These are phyloP conservation scores for Cutaneotrichosporon daszewskae DNA, from an alignment of 1,284 basidiomycete species.

Conservation along the genomic window DNA sequence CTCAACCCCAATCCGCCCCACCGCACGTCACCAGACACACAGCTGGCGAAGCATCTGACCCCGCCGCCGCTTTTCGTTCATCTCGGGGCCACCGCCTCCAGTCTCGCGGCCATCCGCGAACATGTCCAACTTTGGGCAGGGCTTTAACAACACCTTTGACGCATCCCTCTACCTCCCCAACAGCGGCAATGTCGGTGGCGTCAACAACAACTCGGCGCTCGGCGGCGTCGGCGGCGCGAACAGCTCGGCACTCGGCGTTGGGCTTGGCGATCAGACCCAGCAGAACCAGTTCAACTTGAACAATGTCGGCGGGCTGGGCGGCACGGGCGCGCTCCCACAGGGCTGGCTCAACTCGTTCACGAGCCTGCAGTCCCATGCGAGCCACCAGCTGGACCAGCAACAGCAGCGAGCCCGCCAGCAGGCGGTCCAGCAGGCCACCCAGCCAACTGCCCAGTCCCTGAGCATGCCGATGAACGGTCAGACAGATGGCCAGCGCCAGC, in stretches of 20 bases:
- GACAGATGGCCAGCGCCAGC: slow-evolving; percentile 9
- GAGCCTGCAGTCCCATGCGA: slow-evolving; percentile 13
- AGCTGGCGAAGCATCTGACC: too few species aligned
- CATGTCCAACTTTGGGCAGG: slow-evolving; percentile 22
- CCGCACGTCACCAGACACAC: too few species aligned
- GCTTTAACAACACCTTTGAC: slow-evolving; percentile 18
- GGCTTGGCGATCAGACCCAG: slow-evolving; percentile 7
- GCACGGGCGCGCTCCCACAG: slow-evolving; percentile 7
- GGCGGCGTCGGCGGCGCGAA: slow-evolving; percentile 3
- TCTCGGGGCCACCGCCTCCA: too few species aligned
- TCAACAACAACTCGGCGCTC: slow-evolving; percentile 1
- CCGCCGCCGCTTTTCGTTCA: too few species aligned
- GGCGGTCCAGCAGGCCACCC: slow-evolving; percentile 1
- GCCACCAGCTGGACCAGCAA: slow-evolving; percentile 8
- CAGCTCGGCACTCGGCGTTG: too few species aligned
- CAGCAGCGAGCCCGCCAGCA: slow-evolving; percentile 6
- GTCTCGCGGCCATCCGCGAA: slow-evolving; percentile 6
- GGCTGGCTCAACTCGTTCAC: slow-evolving; percentile 17
- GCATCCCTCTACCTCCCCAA: slow-evolving; percentile 16
- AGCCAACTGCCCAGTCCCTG: slow-evolving; percentile 1
- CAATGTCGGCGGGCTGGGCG: slow-evolving; percentile 1
- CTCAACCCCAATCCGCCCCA: too few species aligned
- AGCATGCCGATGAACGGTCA: slow-evolving; percentile 2
- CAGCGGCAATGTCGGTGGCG: slow-evolving; percentile 8
- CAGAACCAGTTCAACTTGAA: slow-evolving; percentile 17